Evolutionary conservation across 176 grass and related monocot genomes (phyloP), one percentile per base, ranked within the genome.

Genomic region (Cenchrus americanus): DNA sequence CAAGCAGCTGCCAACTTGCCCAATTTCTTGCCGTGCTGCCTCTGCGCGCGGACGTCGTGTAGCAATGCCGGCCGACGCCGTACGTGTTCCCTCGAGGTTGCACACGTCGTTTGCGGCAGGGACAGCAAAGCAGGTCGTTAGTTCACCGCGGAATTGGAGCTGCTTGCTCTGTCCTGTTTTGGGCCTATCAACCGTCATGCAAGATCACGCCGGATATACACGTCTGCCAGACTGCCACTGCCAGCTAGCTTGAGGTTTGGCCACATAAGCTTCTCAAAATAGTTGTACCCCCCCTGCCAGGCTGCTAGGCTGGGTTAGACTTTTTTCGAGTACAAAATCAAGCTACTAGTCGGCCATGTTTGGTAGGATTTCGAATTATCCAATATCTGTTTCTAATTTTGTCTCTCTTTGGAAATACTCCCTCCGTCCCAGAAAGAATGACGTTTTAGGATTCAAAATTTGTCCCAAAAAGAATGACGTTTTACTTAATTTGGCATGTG

Each of bases 101-200:
- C 76, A n/a, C 76, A n/a, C 24, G 44, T 19, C 43, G 42, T 14
- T 14, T 26, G 43, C 46, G 62, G 26, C 46, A 52, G 26, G 14
- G 10, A 44, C 21, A 10, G 27, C 23, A 66, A 47, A 30, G 63
- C 19, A 55, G 37, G 30, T 40, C 12, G 78, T 80, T 80, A 80
- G 78, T 68, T 51, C 30, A 17, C 63, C 78, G 32, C 21, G 9
- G 11, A 80, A 80, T 0, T 68, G 78, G 78, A 68, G 12, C 13
- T 68, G 49, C 14, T 55, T 68, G 78, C 65, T 68, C 19, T 68
- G 68, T 68, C 78, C 78, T 6, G 19, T 68, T 80, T 6, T 5
- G 13, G 63, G 8, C 10, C 34, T 15, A 27, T 22, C 22, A 65
- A 66, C 18, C 7, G 62, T 68, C 63, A 24, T 23, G 5, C 30